phyloP scores from a whole-genome alignment of 2,329 filamentous ascomycete genomes.

The Blastomyces silverae region DNA sequence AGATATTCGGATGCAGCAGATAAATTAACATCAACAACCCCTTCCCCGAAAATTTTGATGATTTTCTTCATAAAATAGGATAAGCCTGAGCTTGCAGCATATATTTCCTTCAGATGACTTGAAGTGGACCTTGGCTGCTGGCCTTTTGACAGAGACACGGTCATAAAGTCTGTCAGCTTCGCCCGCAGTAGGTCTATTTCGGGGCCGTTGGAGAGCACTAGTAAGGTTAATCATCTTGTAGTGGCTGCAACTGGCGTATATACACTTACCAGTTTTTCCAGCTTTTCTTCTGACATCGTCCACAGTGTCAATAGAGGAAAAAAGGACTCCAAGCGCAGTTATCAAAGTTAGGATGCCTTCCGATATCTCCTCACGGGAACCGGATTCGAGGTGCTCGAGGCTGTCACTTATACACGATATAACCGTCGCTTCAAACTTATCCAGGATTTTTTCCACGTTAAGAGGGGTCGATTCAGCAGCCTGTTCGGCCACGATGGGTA shows the following conservation, averaged over 20 bases:
- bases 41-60: slow-evolving; percentile 1
- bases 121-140: slow-evolving; percentile 4
- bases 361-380: slow-evolving; percentile 1
- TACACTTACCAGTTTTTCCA: neutral
- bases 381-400: neutral
- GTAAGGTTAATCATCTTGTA: slow-evolving; percentile 5
- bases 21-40: neutral
- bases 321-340: slow-evolving; percentile 3
- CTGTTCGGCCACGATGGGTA: neutral
- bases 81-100: slow-evolving; percentile 10
- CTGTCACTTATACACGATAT: neutral
- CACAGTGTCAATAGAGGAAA: slow-evolving; percentile 4
- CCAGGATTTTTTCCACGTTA: neutral
- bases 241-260: neutral
- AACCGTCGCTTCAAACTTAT: slow-evolving; percentile 3
- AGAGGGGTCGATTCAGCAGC: neutral
- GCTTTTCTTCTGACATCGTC: slow-evolving; percentile 2
- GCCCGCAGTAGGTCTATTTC: slow-evolving; percentile 8
- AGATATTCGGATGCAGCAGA: neutral
- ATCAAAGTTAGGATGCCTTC: slow-evolving; percentile 8
- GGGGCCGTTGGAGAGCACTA: slow-evolving; percentile 2
- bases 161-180: slow-evolving; percentile 10
- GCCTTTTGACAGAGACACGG: neutral
- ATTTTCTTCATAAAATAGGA: slow-evolving; percentile 7
- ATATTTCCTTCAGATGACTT: slow-evolving; percentile 7